These are phyloP conservation scores for Lactarius hengduanensis DNA, from an alignment of 768 basidiomycete species.

Conservation along the genomic window DNA sequence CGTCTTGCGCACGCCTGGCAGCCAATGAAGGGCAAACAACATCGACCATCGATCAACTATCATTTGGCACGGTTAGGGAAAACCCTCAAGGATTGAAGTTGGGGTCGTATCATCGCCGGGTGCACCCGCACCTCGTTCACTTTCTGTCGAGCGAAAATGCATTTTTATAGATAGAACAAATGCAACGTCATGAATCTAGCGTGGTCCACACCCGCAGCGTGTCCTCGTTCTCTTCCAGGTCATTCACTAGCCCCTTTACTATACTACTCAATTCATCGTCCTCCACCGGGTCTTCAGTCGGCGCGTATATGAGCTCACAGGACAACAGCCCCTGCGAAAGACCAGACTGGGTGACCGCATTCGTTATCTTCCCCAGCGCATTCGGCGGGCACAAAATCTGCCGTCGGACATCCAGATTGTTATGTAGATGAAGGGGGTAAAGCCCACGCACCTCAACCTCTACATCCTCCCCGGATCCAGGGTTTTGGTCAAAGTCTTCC, in stretches of 20 bases:
- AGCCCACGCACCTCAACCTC: constrained; percentile 24
- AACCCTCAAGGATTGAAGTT: constrained; percentile 48
- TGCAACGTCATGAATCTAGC: constrained; percentile 16
- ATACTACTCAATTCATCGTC: constrained; percentile 22
- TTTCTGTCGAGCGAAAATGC: background rate
- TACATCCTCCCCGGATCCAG: constrained; percentile 4
- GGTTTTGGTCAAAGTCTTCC: constrained; percentile 26
- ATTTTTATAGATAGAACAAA: background rate
- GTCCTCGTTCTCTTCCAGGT: constrained; percentile 27
- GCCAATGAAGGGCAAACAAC: constrained; percentile 67
- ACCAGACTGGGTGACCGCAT: constrained; percentile 15
- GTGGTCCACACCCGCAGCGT: constrained; percentile 30
- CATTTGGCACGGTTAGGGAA: constrained; percentile 81
- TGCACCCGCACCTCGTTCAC: background rate
- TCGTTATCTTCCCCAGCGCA: constrained; percentile 21
- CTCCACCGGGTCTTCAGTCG: constrained; percentile 31
- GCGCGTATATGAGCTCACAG: constrained; percentile 25
- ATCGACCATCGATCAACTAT: constrained; percentile 83
- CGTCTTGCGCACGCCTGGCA: constrained; percentile 34
- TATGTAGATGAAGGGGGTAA: background rate
- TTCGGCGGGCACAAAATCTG: constrained; percentile 27
- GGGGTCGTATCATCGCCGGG: background rate
- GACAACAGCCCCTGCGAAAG: constrained; percentile 22
- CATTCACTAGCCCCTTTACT: constrained; percentile 22
- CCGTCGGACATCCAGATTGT: background rate